Evolutionary conservation across 768 basidiomycete genomes (phyloP).

Genomic region (Leccinum olivaceopallidum): DNA sequence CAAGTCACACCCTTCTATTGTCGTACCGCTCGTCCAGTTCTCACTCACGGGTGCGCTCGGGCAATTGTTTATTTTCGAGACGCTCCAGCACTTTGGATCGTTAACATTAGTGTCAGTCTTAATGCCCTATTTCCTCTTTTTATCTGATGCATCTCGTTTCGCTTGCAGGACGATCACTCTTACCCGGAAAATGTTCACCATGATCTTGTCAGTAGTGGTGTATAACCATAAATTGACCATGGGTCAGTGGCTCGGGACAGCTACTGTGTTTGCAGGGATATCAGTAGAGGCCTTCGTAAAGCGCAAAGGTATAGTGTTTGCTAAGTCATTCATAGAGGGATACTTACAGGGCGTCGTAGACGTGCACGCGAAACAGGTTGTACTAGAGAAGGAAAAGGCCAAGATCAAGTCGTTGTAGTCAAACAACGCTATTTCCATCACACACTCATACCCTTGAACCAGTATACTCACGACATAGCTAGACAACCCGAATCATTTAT

Average conservation of each 20-base stretch:
- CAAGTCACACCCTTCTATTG: slow-evolving; percentile 69
- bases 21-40: slow-evolving; percentile 77
- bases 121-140: slow-evolving; percentile 5
- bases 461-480: slow-evolving; percentile 18
- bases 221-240: slow-evolving; percentile 82
- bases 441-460: slow-evolving; percentile 16
- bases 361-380: slow-evolving; percentile 75
- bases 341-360: slow-evolving; percentile 43
- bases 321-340: slow-evolving; percentile 1
- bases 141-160: slow-evolving; percentile 3
- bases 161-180: slow-evolving; percentile 82
- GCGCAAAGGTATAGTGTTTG: slow-evolving; percentile 61
- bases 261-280: slow-evolving; percentile 92
- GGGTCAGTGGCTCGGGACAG: slow-evolving; percentile 94
- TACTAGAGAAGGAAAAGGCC: slow-evolving; percentile 83
- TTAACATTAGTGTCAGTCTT: slow-evolving; percentile 80
- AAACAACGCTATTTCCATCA: not conserved
- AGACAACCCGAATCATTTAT: slow-evolving; percentile 20
- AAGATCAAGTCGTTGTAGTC: slow-evolving; percentile 73
- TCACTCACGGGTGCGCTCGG: slow-evolving; percentile 91
- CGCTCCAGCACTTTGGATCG: slow-evolving; percentile 87
- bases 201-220: slow-evolving; percentile 91
- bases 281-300: slow-evolving; percentile 92
- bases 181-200: slow-evolving; percentile 96
- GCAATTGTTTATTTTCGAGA: slow-evolving; percentile 98